phyloP scores from a whole-genome alignment of 148 eudicot genomes.

The Silene uniflora region DNA sequence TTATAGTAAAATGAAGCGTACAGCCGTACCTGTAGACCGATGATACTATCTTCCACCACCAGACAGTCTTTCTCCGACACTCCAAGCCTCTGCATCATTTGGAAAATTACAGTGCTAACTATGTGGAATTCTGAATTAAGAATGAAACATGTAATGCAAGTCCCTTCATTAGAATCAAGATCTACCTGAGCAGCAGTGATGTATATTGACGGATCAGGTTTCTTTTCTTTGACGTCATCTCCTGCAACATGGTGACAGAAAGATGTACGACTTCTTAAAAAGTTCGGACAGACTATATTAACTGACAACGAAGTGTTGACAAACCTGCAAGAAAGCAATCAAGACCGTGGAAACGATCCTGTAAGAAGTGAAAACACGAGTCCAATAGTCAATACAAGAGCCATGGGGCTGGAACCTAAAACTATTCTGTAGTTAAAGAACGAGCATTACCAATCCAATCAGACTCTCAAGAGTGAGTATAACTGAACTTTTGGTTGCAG shows the following conservation, averaged over 20 bases:
- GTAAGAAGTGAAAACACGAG: constrained; percentile 16
- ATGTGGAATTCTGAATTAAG: not conserved
- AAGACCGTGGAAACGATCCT: constrained; percentile 86
- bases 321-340: constrained; percentile 99
- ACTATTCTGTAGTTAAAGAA: not conserved
- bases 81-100: constrained; percentile 60
- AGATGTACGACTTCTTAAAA: not conserved
- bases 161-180: not conserved
- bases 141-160: not conserved
- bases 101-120: constrained; percentile 10
- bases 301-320: not conserved
- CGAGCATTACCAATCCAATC: constrained; percentile 66
- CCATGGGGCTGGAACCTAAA: not conserved
- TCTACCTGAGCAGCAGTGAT: constrained; percentile 71
- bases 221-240: constrained; percentile 96
- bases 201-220: constrained; percentile 93
- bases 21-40: constrained; percentile 78
- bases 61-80: constrained; percentile 63
- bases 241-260: constrained; percentile 39
- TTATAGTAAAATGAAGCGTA: not conserved
- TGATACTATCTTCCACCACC: constrained; percentile 94
- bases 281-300: not conserved
- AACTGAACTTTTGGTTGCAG: constrained; percentile 98
- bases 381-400: not conserved
- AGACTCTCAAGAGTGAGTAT: constrained; percentile 88